Evolutionary conservation across 305 asterid species (phyloP).

Genomic region (Solanum chacoense): DNA sequence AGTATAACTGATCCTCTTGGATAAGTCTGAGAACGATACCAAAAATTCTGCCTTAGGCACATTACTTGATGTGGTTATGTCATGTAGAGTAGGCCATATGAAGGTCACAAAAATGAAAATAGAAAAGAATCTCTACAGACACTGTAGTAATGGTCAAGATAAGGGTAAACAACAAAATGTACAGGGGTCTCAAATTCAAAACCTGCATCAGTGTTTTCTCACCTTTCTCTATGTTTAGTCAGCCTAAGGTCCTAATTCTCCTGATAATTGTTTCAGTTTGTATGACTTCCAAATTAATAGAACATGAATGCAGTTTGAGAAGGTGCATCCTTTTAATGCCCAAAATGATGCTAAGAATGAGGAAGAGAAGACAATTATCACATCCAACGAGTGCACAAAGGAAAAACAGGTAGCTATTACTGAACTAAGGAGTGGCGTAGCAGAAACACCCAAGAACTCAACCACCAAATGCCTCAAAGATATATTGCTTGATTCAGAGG

Average conservation of each 20-base stretch:
- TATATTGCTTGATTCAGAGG: slow-evolving; percentile 60
- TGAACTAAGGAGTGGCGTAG: slow-evolving; percentile 6
- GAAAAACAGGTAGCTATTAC: slow-evolving; percentile 11
- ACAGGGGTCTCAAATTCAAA: neutral
- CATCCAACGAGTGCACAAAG: neutral
- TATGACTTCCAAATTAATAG: slow-evolving; percentile 12
- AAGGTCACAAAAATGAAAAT: neutral
- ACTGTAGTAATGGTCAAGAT: neutral
- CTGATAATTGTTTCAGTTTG: slow-evolving; percentile 1
- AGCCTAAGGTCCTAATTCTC: neutral
- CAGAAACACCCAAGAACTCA: slow-evolving; percentile 20
- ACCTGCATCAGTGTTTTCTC: neutral
- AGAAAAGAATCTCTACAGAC: neutral
- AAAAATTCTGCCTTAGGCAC: neutral
- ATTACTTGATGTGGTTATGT: neutral
- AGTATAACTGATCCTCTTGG: slow-evolving; percentile 14
- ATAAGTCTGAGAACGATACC: neutral
- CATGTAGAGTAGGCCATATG: neutral
- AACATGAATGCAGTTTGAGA: slow-evolving; percentile 24
- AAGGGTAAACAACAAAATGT: neutral
- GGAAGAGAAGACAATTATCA: neutral
- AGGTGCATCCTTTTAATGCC: slow-evolving; percentile 13
- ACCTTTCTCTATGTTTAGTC: neutral
- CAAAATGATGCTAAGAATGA: slow-evolving; percentile 12
- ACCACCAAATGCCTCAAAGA: slow-evolving; percentile 59